Percentiles rank a stretch among this genome's conserved stretches.
Conservation (phyloP, 2,329 filamentous ascomycete genomes). For the Periconia sp. region DNA sequence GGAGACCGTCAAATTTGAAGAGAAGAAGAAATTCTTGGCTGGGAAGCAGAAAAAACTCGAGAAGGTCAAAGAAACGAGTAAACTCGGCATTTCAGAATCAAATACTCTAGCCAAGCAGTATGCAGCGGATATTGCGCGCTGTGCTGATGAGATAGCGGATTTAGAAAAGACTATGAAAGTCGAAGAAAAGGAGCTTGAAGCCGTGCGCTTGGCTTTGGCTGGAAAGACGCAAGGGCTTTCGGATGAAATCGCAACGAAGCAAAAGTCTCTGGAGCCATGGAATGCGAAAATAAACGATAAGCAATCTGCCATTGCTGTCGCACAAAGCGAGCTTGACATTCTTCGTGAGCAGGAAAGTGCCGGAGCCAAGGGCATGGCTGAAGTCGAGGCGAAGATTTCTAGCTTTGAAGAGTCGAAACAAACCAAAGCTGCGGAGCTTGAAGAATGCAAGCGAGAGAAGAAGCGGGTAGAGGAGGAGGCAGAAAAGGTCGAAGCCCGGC, state of each 20-base stretch:
- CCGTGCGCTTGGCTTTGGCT: slow-evolving; percentile 86
- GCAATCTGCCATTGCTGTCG: slow-evolving; percentile 90
- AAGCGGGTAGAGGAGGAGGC: slow-evolving; percentile 75
- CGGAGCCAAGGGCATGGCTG: slow-evolving; percentile 81
- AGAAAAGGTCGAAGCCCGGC: slow-evolving; percentile 71
- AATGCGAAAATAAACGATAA: slow-evolving; percentile 97
- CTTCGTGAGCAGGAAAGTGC: slow-evolving; percentile 88
- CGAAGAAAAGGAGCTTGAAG: slow-evolving; percentile 81
- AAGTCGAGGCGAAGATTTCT: slow-evolving; percentile 79
- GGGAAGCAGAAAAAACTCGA: slow-evolving; percentile 95
- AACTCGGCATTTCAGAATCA: slow-evolving; percentile 75
- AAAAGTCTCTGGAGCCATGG: slow-evolving; percentile 95
- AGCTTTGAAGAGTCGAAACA: slow-evolving; percentile 73
- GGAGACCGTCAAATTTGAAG: slow-evolving; percentile 95
- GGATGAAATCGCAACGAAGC: slow-evolving; percentile 88
- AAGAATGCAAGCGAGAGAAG: slow-evolving; percentile 76
- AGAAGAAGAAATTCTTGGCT: slow-evolving; percentile 92
- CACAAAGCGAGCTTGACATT: slow-evolving; percentile 92
- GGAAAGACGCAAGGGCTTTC: slow-evolving; percentile 96
- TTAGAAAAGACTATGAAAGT: slow-evolving; percentile 77
- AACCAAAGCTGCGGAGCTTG: slow-evolving; percentile 75
- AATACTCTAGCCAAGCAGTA: slow-evolving; percentile 80
- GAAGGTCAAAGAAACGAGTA: slow-evolving; percentile 80
- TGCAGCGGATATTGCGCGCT: slow-evolving; percentile 76
- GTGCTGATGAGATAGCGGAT: slow-evolving; percentile 73